phyloP scores from a whole-genome alignment of 345 rosid species.

The Anastatica hierochuntica region DNA sequence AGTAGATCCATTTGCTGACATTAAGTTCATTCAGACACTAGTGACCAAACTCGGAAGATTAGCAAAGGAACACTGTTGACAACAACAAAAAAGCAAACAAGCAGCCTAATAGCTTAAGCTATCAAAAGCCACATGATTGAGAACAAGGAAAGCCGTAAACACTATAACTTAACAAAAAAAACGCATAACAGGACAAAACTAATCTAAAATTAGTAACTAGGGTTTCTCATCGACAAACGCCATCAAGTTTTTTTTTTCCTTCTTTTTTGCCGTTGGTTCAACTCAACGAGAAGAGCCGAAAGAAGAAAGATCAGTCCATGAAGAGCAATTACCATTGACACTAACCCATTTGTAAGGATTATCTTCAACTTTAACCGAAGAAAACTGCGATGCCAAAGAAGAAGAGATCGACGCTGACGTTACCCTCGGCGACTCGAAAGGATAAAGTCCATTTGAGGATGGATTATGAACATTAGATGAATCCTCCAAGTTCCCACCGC shows the following conservation, averaged over 20 bases:
- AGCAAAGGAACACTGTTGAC: constrained; percentile 1
- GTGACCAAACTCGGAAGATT: neutral
- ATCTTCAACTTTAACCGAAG: constrained; percentile 30
- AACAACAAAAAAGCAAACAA: neutral
- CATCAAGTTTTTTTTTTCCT: neutral
- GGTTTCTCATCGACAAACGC: neutral
- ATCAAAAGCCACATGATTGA: neutral
- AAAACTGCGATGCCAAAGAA: constrained; percentile 23
- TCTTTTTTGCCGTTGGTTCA: no score
- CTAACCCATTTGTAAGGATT: constrained; percentile 29
- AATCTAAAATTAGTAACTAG: no score
- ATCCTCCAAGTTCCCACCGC: neutral
- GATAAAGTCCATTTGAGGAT: constrained; percentile 21
- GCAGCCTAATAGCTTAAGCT: constrained; percentile 6
- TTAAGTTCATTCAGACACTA: neutral
- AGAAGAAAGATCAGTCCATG: constrained; percentile 27
- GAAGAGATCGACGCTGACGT: constrained; percentile 19
- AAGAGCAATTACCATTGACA: constrained; percentile 22
- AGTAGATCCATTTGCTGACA: no score
- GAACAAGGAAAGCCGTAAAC: neutral
- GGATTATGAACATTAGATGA: constrained; percentile 9
- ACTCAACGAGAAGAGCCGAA: constrained; percentile 27
- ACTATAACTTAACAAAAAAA: constrained; percentile 5
- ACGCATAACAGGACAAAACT: neutral
- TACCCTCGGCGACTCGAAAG: constrained; percentile 21